A percentile compares a stretch with the other conserved stretches of the same genome.
Conservation (phyloP, 352 stramenopile genomes). For the Pythium apleroticum region DNA sequence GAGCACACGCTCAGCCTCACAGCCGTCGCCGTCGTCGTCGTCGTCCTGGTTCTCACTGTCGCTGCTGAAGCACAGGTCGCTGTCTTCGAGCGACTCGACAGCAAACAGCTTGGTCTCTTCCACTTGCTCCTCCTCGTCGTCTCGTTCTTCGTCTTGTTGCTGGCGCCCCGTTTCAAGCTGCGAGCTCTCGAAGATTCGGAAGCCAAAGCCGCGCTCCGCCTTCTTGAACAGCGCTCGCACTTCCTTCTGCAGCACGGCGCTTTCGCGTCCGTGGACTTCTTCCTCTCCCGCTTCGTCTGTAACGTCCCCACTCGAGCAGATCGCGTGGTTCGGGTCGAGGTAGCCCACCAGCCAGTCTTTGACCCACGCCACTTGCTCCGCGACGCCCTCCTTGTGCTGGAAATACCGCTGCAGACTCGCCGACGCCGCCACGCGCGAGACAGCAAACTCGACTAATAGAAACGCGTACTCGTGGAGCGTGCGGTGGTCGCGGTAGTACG, state of each 20-base stretch:
- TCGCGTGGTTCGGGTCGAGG: slow-evolving; percentile 35
- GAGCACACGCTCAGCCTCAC: background rate
- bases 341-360: slow-evolving; percentile 44
- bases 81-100: slow-evolving; percentile 23
- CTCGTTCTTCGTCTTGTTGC: background rate
- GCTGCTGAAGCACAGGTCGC: slow-evolving; percentile 23
- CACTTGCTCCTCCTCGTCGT: background rate
- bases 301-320: slow-evolving; percentile 1
- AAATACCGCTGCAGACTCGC: slow-evolving; percentile 43
- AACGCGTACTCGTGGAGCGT: slow-evolving; percentile 49
- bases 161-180: background rate
- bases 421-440: slow-evolving; percentile 33
- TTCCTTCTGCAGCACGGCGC: slow-evolving; percentile 19
- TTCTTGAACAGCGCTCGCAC: slow-evolving; percentile 19
- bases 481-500: slow-evolving; percentile 61
- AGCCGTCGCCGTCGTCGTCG: background rate
- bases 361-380: slow-evolving; percentile 45
- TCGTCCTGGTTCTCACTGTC: slow-evolving; percentile 27
- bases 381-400: slow-evolving; percentile 30
- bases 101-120: slow-evolving; percentile 9
- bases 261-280: slow-evolving; percentile 3
- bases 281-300: background rate
- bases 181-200: slow-evolving; percentile 6
- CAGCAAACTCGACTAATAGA: slow-evolving; percentile 51
- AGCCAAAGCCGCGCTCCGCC: slow-evolving; percentile 28